These are phyloP conservation scores for Pseudogymnoascus sp. DNA, from an alignment of 2,329 filamentous ascomycete species.

Conservation along the genomic window DNA sequence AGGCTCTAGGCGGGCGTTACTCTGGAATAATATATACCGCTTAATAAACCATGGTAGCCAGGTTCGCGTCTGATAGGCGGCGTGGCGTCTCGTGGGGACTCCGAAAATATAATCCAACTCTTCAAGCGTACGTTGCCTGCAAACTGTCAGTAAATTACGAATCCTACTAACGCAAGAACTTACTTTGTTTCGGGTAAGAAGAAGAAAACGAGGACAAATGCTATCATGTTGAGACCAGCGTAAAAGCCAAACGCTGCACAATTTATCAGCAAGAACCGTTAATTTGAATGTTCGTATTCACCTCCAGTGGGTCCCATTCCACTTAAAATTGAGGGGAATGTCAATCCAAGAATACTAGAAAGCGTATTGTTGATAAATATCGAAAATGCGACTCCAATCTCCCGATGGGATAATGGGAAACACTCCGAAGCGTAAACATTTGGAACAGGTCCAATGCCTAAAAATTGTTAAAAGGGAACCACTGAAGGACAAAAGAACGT, in stretches of 20 bases:
- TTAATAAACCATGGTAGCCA: constrained; percentile 52
- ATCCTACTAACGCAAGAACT: background rate
- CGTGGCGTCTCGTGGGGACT: constrained; percentile 41
- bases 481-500: constrained; percentile 17
- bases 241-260: constrained; percentile 55
- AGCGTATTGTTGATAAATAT: constrained; percentile 27
- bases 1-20: constrained; percentile 37
- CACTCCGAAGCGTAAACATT: constrained; percentile 47
- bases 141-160: background rate
- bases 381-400: constrained; percentile 28
- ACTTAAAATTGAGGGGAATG: constrained; percentile 38
- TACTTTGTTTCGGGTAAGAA: constrained; percentile 47
- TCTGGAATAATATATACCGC: constrained; percentile 45
- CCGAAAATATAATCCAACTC: constrained; percentile 52
- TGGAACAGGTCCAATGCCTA: constrained; percentile 39
- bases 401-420: constrained; percentile 46
- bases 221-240: constrained; percentile 48
- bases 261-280: constrained; percentile 28
- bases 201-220: constrained; percentile 55
- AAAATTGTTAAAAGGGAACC: background rate
- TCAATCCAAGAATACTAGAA: constrained; percentile 29
- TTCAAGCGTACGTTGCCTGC: constrained; percentile 41
- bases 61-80: constrained; percentile 35
- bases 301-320: constrained; percentile 28
- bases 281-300: constrained; percentile 18